Percentiles rank a stretch among this genome's conserved stretches.
Evolutionary conservation across 2,329 filamentous ascomycete genomes (phyloP).

Genomic region (Fusarium protoensiforme): DNA sequence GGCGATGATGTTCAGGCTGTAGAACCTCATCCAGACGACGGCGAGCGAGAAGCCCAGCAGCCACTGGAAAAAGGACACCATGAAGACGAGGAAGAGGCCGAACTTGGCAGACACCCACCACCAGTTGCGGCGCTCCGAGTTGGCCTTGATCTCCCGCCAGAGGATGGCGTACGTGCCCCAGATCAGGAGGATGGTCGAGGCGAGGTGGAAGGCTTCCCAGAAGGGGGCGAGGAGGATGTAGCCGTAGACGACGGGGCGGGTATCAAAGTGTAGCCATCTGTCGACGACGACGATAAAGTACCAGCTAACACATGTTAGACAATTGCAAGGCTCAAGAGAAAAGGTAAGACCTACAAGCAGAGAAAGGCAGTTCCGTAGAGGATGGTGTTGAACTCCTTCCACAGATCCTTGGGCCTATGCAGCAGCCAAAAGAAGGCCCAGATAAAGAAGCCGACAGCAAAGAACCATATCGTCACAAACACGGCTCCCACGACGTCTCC

Average conservation of each 20-base stretch:
- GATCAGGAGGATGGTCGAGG: constrained; percentile 12
- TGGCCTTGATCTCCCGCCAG: constrained; percentile 4
- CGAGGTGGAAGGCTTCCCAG: constrained; percentile 16
- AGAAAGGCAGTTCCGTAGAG: constrained; percentile 4
- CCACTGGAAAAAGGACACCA: constrained; percentile 21
- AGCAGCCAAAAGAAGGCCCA: neutral
- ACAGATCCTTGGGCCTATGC: neutral
- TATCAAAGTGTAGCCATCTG: constrained; percentile 17
- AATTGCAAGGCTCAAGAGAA: neutral
- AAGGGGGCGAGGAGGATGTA: constrained; percentile 22
- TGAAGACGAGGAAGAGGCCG: constrained; percentile 4
- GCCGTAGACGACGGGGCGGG: constrained; percentile 1
- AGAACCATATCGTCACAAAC: constrained; percentile 21
- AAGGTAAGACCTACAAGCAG: neutral
- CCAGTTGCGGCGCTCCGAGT: neutral
- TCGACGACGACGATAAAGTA: constrained; percentile 15
- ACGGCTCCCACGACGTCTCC: neutral
- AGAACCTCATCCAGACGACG: constrained; percentile 20
- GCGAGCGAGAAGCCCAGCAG: constrained; percentile 11
- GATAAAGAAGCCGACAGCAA: neutral
- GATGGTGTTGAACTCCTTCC: constrained; percentile 17
- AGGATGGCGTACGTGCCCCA: constrained; percentile 21
- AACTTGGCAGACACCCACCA: constrained; percentile 16
- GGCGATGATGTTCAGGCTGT: constrained; percentile 12
- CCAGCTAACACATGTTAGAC: neutral